These are phyloP conservation scores for Gnomoniopsis sp. DNA, from an alignment of 2,329 filamentous ascomycete genomes.

Conservation along the genomic window DNA sequence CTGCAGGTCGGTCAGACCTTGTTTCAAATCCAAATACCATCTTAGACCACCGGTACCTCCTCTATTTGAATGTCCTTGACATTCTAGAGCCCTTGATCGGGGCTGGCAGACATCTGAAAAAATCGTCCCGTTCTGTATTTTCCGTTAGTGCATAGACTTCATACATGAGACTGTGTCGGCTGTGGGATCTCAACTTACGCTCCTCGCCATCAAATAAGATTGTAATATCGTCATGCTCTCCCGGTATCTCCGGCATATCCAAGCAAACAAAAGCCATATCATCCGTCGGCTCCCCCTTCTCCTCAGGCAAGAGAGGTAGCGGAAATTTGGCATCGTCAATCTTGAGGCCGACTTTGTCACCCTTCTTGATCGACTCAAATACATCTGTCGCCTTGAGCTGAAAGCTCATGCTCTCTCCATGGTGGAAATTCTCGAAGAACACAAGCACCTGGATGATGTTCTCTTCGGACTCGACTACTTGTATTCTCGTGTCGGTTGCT, in stretches of 20 bases:
- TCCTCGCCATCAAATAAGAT: constrained; percentile 78
- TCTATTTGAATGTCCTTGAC: constrained; percentile 25
- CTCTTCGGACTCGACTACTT: constrained; percentile 69
- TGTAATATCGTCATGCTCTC: constrained; percentile 88
- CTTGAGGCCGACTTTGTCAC: constrained; percentile 68
- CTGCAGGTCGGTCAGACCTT: not conserved
- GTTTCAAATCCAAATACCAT: not conserved
- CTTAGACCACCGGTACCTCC: constrained; percentile 16
- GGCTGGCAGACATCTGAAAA: constrained; percentile 52
- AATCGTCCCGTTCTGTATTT: constrained; percentile 49
- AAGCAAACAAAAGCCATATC: constrained; percentile 72
- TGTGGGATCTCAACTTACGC: constrained; percentile 49
- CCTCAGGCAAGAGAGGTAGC: constrained; percentile 59
- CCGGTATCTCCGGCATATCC: constrained; percentile 83
- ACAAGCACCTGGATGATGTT: constrained; percentile 74
- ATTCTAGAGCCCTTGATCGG: constrained; percentile 48
- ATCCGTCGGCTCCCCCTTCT: constrained; percentile 49
- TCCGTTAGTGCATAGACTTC: constrained; percentile 21
- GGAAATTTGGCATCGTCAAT: constrained; percentile 91
- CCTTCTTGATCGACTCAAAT: constrained; percentile 66
- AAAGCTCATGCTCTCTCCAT: constrained; percentile 88
- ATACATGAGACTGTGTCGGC: not conserved
- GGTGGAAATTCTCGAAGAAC: constrained; percentile 84
- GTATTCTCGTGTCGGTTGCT: constrained; percentile 72
- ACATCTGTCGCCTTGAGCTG: constrained; percentile 78